Base-by-base conservation (phyloP, 306 rosid genomes). In the Sicyos baderoa region DNA sequence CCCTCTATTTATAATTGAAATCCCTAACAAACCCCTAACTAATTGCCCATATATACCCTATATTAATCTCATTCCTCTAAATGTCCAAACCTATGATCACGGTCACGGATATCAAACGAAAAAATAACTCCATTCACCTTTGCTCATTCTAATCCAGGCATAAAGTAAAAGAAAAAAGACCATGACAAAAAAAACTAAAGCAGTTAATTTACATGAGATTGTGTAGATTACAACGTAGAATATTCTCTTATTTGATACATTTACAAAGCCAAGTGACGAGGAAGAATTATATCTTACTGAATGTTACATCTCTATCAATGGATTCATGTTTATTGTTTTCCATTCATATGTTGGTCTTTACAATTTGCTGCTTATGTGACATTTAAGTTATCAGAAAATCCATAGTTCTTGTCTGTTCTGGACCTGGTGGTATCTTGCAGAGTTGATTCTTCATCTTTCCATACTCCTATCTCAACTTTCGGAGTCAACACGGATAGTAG, bases 391-490 rank as follows among this genome's bases (percentile, higher is more conserved):
- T 60, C 67, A 60, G 67, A 60, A 32, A 60, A 60, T 60, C 67
- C 67, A n/a, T 60, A 60, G 67, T 60, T 60, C 22, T n/a, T 22
- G 21, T 32, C 67, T 8, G 48, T 60, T 60, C 15, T 60, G 15
- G 67, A 6, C 42, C 42, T 35, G 42, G 8, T 32, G 10, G 67
- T 14, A 16, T 60, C 67, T 16, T 9, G 67, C 13, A n/a, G 67
- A 14, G 25, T 54, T 0, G 79, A 70, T 51, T 76, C 77, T 32
- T 68, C 77, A 23, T 74, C 71, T 72, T 70, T 69, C 73, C 70
- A 63, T 11, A 22, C 37, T 37, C 74, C 59, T 15, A 22, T 54
- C 50, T 79, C 79, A 19, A 74, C 70, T 37, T 45, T 70, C 27
- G 73, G 50, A 22, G 54, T 55, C 53, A 54, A 63, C 35, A 73